Base-by-base conservation (phyloP, 2,329 filamentous ascomycete genomes). In the Alternaria viburni region DNA sequence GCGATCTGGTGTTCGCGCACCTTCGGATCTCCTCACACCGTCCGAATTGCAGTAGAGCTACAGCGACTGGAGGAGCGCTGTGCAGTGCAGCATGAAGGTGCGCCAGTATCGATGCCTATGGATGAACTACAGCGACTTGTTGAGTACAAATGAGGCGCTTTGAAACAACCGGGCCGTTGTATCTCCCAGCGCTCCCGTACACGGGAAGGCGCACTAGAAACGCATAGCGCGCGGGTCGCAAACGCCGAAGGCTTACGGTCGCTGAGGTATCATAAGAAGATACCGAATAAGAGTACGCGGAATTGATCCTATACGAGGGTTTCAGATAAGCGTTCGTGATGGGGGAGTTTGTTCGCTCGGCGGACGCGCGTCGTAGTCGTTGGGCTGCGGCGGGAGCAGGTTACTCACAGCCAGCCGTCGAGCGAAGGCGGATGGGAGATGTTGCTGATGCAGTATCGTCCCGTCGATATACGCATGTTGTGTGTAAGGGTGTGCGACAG, bases 11-110 rank as follows among this genome's bases (percentile, higher is more conserved):
- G 55, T 57, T 57, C 45, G 23, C 46, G 47, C 50, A 12, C 55
- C 15, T 59, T 30, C 63, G 59, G 63, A 54, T 65, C 63, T 65
- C 63, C 63, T 52, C 59, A 56, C 41, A 36, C 49, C 13, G n/a
- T 43, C 59, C 62, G 54, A 45, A 50, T 25, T 9, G 17, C 43
- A 17, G 23, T 19, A 30, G 21, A 30, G 26, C 41, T 13, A 19
- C 13, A 23, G 15, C 10, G 19, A 49, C 19, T 25, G 13, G 17
- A 13, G 9, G 13, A 7, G n/a, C 26, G 45, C 7, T 41, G 8
- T 23, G 13, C 21, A 17, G 12, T 30, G 13, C 21, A 13, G n/a
- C 25, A 32, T 23, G 10, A 7, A 51, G 17, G 46, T 3, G 28
- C 28, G 55, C 45, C 10, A 12, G n/a, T 6, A 13, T 19, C 26